Evolutionary conservation across 202 grass and related monocot species (phyloP), one percentile per base, ranked within the genome.

Genomic region (Sporobolus alterniflorus): DNA sequence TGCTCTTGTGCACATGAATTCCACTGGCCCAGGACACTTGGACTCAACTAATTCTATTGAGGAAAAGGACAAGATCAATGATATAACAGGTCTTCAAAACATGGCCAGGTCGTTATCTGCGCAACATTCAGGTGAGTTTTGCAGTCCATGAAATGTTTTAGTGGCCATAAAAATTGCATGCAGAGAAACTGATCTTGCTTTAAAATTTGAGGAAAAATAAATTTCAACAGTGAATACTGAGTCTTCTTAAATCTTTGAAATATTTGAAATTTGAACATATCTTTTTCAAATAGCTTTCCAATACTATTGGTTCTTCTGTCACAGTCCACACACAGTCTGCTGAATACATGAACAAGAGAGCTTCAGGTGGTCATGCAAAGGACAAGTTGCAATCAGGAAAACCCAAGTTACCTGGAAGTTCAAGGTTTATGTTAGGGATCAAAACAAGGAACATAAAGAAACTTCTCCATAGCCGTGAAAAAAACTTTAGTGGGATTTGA

Each of bases 281-380:
- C n/a, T 24, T 60, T 84, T 46, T 32, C 28, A 28, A 6, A 40
- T 32, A 43, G 1, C 36, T 69, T 33, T 51, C 36, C 33, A 74
- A 71, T 83, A 28, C 24, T 56, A 12, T 6, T 85, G 25, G 41
- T 69, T 88, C 16, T 90, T 17, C 62, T 73, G 40, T 78, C 16
- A 77, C 88, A 98, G 95, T 95, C 84, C 90, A 93, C 70, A 76
- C 69, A 82, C 75, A 85, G 75, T 90, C 90, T 13, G 80, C 79
- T 82, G 71, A 90, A 88, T 93, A 98, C 52, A 91, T 95, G 87
- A 88, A 91, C 83, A 93, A 89, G 61, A 95, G 85, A 93, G 75
- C 78, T 83, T 75, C 56, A 33, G 57, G 32, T 57, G n/a, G 74
- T 63, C 30, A 71, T 57, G 73, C 65, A 16, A 80, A 73, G 57